A percentile compares a stretch with the other conserved stretches of the same genome.
phyloP scores from a whole-genome alignment of 768 basidiomycete species.

The Scleroderma citrinum region DNA sequence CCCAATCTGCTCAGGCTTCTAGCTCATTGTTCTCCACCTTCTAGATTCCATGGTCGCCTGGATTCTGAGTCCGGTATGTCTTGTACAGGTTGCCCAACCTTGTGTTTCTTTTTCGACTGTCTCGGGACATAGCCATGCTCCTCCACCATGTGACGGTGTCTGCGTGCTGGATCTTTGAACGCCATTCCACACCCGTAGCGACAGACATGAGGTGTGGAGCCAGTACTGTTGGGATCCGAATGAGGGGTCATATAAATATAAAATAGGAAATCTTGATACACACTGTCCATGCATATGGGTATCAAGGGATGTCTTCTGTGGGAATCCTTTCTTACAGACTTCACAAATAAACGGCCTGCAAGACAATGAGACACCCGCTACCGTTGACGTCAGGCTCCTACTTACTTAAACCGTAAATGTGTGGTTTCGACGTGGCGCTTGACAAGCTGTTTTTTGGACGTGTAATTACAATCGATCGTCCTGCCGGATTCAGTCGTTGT shows the following conservation, averaged over 20 bases:
- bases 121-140: conserved; percentile 47
- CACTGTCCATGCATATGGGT: conserved; percentile 54
- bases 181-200: conserved; percentile 43
- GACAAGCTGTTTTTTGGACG: conserved; percentile 57
- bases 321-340: conserved; percentile 48
- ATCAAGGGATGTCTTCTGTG: conserved; percentile 53
- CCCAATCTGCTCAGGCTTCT: conserved; percentile 2
- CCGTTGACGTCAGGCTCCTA: conserved; percentile 8
- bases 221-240: conserved; percentile 39
- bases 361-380: conserved; percentile 10
- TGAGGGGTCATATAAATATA: conserved; percentile 8
- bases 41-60: conserved; percentile 28
- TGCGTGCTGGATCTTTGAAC: conserved; percentile 62
- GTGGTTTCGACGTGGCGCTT: conserved; percentile 63
- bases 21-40: conserved; percentile 22
- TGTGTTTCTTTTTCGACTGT: conserved; percentile 40
- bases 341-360: conserved; percentile 47
- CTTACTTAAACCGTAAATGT: conserved; percentile 56
- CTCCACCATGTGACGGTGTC: conserved; percentile 53
- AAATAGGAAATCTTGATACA: conserved; percentile 24
- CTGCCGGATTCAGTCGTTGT: conserved; percentile 27
- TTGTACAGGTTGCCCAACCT: conserved; percentile 27
- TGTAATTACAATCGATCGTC: conserved; percentile 35
- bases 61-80: conserved; percentile 20
- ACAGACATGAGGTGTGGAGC: conserved; percentile 49